Evolutionary conservation across 2,329 filamentous ascomycete species (phyloP).

Genomic region (Blumeria graminis): DNA sequence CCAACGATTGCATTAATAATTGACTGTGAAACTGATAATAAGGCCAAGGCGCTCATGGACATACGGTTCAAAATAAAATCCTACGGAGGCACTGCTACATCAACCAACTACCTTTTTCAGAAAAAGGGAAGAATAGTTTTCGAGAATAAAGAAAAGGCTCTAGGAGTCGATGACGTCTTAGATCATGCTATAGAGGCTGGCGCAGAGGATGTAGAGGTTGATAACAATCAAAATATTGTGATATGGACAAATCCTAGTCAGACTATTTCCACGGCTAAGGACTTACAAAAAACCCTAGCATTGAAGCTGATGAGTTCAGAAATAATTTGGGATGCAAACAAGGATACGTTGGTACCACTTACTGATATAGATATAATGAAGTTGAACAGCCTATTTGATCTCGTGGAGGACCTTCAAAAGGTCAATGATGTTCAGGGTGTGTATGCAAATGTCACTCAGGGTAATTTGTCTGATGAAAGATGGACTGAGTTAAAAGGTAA

Average conservation of each 20-base stretch:
- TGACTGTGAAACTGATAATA: conserved; percentile 69
- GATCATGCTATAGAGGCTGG: conserved; percentile 70
- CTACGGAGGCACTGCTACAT: conserved; percentile 41
- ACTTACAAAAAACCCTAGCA: conserved; percentile 34
- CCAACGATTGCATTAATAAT: conserved; percentile 56
- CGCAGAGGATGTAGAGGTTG: conserved; percentile 44
- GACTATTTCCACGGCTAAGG: conserved; percentile 37
- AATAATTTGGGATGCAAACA: conserved; percentile 66
- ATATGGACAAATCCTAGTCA: conserved; percentile 44
- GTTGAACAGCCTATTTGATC: conserved; percentile 29
- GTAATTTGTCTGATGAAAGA: conserved; percentile 24
- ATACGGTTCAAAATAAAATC: conserved; percentile 48
- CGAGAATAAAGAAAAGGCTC: conserved; percentile 26
- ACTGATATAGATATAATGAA: conserved; percentile 25
- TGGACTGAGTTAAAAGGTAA: conserved; percentile 30
- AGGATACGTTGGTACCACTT: conserved; percentile 47
- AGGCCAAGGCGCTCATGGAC: conserved; percentile 47
- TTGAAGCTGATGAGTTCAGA: conserved; percentile 50
- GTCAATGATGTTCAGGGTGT: conserved; percentile 52
- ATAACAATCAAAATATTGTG: conserved; percentile 44
- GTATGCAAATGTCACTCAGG: conserved; percentile 43
- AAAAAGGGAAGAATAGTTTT: conserved; percentile 55
- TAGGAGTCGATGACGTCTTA: conserved; percentile 41
- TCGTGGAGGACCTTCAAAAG: conserved; percentile 38
- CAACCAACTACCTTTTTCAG: conserved; percentile 66